These are phyloP conservation scores for Eragrostis curvula DNA, from an alignment of 176 grass and related monocot species.

Conservation along the genomic window DNA sequence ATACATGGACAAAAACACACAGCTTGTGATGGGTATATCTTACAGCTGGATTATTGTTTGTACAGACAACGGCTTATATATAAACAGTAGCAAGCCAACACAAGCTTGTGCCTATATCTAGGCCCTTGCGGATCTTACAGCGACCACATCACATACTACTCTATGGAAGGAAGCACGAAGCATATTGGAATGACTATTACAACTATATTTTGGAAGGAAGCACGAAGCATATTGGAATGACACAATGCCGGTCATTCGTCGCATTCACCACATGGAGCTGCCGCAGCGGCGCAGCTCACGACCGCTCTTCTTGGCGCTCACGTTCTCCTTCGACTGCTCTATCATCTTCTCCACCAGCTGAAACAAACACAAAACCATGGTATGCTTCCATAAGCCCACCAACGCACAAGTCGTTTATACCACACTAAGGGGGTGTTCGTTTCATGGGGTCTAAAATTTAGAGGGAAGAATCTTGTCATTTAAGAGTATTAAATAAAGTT, in stretches of 20 bases:
- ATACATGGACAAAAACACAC: not conserved
- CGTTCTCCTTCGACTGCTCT: constrained; percentile 46
- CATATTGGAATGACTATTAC: not conserved
- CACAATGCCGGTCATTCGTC: constrained; percentile 1
- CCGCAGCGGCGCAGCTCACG: constrained; percentile 18
- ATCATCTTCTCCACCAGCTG: constrained; percentile 62
- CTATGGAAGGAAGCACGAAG: not conserved
- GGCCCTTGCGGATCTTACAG: not conserved
- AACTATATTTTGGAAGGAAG: not conserved
- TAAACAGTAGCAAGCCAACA: not conserved
- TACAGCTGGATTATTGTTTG: constrained; percentile 21
- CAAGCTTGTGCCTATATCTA: not conserved
- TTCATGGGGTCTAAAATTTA: too few species aligned
- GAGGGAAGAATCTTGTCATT: too few species aligned
- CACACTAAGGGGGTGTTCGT: too few species aligned
- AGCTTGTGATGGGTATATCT: not conserved
- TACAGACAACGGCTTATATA: constrained; percentile 3
- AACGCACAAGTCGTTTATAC: not conserved
- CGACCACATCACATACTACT: not conserved
- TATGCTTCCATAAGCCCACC: constrained; percentile 7
- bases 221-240: not conserved
- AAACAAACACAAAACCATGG: constrained; percentile 14
- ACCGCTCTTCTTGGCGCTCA: constrained; percentile 36
- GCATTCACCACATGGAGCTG: constrained; percentile 56
- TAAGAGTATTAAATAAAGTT: too few species aligned